A percentile compares a stretch with the other conserved stretches of the same genome.
Evolutionary conservation across 345 rosid genomes (phyloP).

Genomic region (Angophora floribunda): DNA sequence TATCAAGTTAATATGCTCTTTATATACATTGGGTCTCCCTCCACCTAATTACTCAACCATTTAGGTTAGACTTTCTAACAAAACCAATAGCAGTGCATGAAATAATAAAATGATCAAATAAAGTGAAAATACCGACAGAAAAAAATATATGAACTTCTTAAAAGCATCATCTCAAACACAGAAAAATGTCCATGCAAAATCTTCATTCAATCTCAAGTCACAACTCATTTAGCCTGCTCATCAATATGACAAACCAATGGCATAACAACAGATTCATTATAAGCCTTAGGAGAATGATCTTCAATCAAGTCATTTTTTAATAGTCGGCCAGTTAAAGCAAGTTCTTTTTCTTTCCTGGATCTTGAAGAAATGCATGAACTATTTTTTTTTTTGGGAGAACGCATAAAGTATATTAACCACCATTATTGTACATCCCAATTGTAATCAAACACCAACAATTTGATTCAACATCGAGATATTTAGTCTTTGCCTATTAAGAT

Average conservation of each 20-base stretch:
- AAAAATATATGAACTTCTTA: not conserved
- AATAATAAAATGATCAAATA: not conserved
- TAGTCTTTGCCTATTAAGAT: not conserved
- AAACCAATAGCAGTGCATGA: not conserved
- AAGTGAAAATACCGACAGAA: not conserved
- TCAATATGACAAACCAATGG: not conserved
- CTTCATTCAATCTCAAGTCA: not conserved
- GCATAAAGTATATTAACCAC: not conserved
- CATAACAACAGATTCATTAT: not conserved
- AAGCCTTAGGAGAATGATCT: not conserved
- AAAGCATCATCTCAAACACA: not conserved
- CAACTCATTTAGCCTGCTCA: not conserved
- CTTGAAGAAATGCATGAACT: not conserved
- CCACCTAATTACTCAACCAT: not conserved
- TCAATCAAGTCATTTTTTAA: not conserved
- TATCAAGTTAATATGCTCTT: not conserved
- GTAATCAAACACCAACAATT: not conserved
- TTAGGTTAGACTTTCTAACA: not conserved
- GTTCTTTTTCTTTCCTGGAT: not conserved
- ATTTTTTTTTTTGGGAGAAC: not conserved
- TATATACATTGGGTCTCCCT: not conserved
- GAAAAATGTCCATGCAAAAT: not conserved
- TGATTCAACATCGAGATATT: not conserved
- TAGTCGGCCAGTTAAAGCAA: not conserved
- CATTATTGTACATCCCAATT: not conserved